Evolutionary conservation across 1,284 basidiomycete species (phyloP), one percentile per base, ranked within the genome.

Genomic region (Vanrija sp.): DNA sequence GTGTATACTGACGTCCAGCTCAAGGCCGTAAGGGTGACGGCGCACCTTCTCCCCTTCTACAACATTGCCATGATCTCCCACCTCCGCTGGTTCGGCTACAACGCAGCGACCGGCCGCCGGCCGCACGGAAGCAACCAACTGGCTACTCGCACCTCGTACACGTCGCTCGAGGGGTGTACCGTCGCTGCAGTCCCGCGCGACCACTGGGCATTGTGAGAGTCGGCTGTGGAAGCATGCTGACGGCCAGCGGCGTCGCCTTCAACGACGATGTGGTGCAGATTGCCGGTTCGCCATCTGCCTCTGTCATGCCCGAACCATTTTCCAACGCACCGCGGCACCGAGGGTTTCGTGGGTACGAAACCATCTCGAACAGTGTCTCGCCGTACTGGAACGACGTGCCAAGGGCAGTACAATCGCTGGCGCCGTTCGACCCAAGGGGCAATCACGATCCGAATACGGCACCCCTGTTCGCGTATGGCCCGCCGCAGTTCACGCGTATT

Each of bases 131-230:
- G 18, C 22, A 12, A n/a, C 22, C 6, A n/a, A 16, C 22, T 47
- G 31, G 18, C n/a, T 8, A n/a, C n/a, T 9, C 22, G 7, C 6
- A 16, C 18, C 8, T 38, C 16, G 24, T 16, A n/a, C 7, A 15
- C 18, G 1, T 24, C 36, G 8, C 27, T 31, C 12, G 31, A 41
- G 19, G 52, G 55, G 2, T 36, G 51, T 3, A 52, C 47, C 4
- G 51, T 65, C 2, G 49, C 61, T 1, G 64, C 64, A n/a, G 60
- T 61, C 0, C 41, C 43, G 3, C 41, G 44, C 5, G 45, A 51
- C 27, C 64, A 65, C 48, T 65, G 64, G 64, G 57, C 57, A 5
- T 57, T 56, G 64, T 65, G 48, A 49, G 64, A 56, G 16, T 14
- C 6, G 7, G 14, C n/a, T 3, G 8, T 1, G 23, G 2, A 10